Evolutionary conservation across 192 early-diverging fungal species (phyloP), one percentile per base, ranked within the genome.

Genomic region (Coemansia sp.): DNA sequence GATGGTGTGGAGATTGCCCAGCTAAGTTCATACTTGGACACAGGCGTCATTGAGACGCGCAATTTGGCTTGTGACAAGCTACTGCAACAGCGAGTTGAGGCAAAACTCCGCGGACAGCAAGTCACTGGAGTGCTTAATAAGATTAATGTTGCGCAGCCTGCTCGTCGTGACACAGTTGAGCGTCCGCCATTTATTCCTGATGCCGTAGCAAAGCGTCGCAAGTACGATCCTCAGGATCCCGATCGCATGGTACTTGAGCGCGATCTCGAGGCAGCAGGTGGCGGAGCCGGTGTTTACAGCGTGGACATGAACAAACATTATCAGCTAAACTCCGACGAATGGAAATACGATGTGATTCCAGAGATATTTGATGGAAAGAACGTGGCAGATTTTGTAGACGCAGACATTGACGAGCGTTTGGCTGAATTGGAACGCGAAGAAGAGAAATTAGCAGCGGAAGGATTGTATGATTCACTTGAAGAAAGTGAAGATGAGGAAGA

Each of bases 281-380:
- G 98, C 57, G 98, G 98, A 50, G 88, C 98, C 27, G 98, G 98
- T 80, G 95, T 98, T 8, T 98, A 89, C 87, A 95, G 86, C 79
- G 89, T 95, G 57, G 93, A 99, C 67, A 87, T 98, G 72, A 93
- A 96, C 77, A 97, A 97, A 84, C 83, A 83, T 64, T 99, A 99
- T 84, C 46, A 88, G 72, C 86, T 98, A 54, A 85, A 83, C 20
- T 78, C 93, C 50, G 85, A 87, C 56, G 92, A 95, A 50, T 98
- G 96, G 96, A 95, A 93, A 80, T 91, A 98, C 84, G 98, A 99
- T 81, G 83, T 83, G 42, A 95, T 99, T 58, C 98, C 98, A 33
- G 98, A 99, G 85, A 95, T 99, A 80, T 91, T 95, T 88, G 89
- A 98, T 71, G 96, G 96, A 71, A 93, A 94, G 85, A 99, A 99